Percentiles rank a stretch among this genome's conserved stretches.
These are phyloP conservation scores for Podila epicladia DNA, from an alignment of 192 early-diverging fungal species.

Conservation along the genomic window DNA sequence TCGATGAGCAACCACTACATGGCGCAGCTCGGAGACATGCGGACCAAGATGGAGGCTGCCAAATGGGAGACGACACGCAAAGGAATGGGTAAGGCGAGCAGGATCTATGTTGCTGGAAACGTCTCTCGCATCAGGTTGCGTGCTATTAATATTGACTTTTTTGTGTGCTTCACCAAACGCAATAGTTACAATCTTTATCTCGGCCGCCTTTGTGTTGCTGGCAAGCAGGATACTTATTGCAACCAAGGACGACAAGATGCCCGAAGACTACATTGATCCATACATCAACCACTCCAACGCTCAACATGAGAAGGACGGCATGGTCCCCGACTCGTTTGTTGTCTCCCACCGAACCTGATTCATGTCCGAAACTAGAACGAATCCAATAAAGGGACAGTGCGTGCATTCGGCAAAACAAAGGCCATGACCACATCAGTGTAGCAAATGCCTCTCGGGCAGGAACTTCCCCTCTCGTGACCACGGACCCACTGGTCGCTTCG, in stretches of 20 bases:
- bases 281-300: conserved; percentile 47
- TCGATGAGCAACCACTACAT: conserved; percentile 88
- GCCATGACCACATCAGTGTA: too few species aligned
- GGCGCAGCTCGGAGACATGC: conserved; percentile 81
- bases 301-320: conserved; percentile 31
- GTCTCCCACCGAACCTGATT: conserved; percentile 41
- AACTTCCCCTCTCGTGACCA: too few species aligned
- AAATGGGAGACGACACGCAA: conserved; percentile 85
- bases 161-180: not conserved
- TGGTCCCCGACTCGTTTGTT: conserved; percentile 48
- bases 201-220: conserved; percentile 39
- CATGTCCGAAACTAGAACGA: not conserved
- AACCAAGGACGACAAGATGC: conserved; percentile 29
- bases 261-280: conserved; percentile 48
- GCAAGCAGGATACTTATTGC: conserved; percentile 48
- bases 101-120: not conserved
- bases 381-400: too few species aligned
- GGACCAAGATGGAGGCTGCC: conserved; percentile 89
- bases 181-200: conserved; percentile 46
- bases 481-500: too few species aligned
- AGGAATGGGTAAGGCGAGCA: conserved; percentile 65
- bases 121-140: not conserved
- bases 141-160: not conserved
- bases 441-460: too few species aligned
- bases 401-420: too few species aligned